Conservation (phyloP, 1,139 yeast genomes). For the Taphrina flavorubra region DNA sequence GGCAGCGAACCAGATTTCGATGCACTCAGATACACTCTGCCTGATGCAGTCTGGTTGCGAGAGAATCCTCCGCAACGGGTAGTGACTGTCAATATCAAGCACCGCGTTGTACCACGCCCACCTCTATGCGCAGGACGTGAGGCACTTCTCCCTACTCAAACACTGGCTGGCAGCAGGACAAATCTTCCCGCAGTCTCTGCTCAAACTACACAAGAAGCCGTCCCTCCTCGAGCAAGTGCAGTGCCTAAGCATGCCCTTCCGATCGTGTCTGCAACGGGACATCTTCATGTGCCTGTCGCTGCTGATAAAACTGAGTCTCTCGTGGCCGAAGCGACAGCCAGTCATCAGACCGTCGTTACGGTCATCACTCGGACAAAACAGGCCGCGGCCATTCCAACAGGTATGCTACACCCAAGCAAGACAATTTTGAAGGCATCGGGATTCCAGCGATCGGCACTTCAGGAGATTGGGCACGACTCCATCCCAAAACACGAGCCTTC, state of each 20-base stretch:
- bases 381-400: neutral
- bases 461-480: no score
- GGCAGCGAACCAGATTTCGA: slow-evolving; percentile 12
- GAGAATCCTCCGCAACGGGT: neutral
- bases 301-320: neutral
- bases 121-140: neutral
- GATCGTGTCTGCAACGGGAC: neutral
- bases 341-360: neutral
- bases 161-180: neutral
- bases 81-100: neutral
- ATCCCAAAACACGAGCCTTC: neutral
- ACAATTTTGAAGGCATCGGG: neutral
- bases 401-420: neutral
- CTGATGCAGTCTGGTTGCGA: neutral
- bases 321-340: neutral
- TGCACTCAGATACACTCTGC: neutral
- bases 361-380: neutral
- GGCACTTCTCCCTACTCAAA: neutral
- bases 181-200: neutral
- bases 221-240: neutral
- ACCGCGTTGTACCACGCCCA: neutral
- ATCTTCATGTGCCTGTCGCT: neutral
- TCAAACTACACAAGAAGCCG: neutral
- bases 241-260: neutral
- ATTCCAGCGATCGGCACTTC: no score